These are phyloP conservation scores for Populus hybrid DNA, from an alignment of 441 rosid species.

Conservation along the genomic window DNA sequence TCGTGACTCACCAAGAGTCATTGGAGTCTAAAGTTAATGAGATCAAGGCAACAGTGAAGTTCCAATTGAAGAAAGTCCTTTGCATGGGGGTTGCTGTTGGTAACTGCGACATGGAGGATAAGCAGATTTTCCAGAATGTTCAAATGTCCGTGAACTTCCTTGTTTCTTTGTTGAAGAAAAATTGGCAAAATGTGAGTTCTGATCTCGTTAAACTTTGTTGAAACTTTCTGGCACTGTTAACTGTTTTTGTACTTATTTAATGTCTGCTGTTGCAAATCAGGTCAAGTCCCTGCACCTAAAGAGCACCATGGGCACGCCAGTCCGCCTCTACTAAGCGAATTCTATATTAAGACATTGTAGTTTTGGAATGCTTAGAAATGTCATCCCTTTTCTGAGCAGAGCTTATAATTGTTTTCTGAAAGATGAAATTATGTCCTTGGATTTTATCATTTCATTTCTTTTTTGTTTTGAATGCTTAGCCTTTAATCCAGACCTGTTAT, in stretches of 20 bases:
- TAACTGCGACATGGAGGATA: slow-evolving; percentile 26
- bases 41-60: slow-evolving; percentile 54
- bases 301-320: slow-evolving; percentile 81
- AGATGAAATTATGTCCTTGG: background rate
- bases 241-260: background rate
- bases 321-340: slow-evolving; percentile 51
- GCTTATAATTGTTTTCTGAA: background rate
- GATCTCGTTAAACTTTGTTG: background rate
- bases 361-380: background rate
- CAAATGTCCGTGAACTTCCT: slow-evolving; percentile 96
- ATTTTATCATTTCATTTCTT: background rate
- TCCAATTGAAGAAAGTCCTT: slow-evolving; percentile 73
- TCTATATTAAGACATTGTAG: background rate
- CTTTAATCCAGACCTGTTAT: background rate
- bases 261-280: slow-evolving; percentile 22
- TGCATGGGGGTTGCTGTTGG: slow-evolving; percentile 47
- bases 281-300: slow-evolving; percentile 88
- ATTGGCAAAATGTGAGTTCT: slow-evolving; percentile 90
- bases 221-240: background rate
- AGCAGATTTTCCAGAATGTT: slow-evolving; percentile 92
- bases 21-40: slow-evolving; percentile 92
- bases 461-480: background rate
- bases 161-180: slow-evolving; percentile 87
- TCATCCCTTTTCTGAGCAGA: background rate
- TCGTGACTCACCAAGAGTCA: slow-evolving; percentile 89